phyloP scores from a whole-genome alignment of 305 asterid genomes.

The Fraxinus sp. region DNA sequence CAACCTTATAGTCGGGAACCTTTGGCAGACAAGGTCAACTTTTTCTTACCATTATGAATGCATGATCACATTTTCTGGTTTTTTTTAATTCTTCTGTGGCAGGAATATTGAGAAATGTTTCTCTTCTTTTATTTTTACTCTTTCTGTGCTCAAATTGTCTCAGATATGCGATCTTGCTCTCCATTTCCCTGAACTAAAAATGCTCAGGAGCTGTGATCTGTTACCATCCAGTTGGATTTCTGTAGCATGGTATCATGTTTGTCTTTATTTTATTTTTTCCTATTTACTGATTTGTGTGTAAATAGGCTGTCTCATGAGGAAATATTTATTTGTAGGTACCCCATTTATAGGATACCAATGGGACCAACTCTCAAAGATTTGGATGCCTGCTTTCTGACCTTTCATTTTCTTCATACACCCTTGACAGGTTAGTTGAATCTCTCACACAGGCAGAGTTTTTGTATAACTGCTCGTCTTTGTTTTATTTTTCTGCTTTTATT shows the following conservation, averaged over 20 bases:
- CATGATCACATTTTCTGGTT: neutral
- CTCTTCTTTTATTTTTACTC: conserved; percentile 21
- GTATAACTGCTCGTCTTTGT: neutral
- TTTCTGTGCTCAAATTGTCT: neutral
- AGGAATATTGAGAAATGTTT: neutral
- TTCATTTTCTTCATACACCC: conserved; percentile 47
- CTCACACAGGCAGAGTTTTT: neutral
- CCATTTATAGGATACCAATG: conserved; percentile 51
- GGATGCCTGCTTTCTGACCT: conserved; percentile 56
- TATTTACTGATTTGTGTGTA: neutral
- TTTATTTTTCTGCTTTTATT: neutral
- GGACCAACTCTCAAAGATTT: conserved; percentile 46
- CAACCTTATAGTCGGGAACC: conserved; percentile 84
- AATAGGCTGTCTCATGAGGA: neutral
- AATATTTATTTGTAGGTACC: conserved; percentile 38
- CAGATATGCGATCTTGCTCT: conserved; percentile 43
- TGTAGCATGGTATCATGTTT: conserved; percentile 45
- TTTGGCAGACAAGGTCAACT: conserved; percentile 56
- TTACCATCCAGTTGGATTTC: conserved; percentile 48
- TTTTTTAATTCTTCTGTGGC: neutral
- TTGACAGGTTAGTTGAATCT: conserved; percentile 27
- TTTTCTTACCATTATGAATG: neutral
- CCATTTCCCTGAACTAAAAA: conserved; percentile 40
- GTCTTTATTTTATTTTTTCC: neutral
- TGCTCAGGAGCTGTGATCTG: conserved; percentile 47